Evolutionary conservation across 257 asterid species (phyloP).

Genomic region (Leptodermis oblonga): DNA sequence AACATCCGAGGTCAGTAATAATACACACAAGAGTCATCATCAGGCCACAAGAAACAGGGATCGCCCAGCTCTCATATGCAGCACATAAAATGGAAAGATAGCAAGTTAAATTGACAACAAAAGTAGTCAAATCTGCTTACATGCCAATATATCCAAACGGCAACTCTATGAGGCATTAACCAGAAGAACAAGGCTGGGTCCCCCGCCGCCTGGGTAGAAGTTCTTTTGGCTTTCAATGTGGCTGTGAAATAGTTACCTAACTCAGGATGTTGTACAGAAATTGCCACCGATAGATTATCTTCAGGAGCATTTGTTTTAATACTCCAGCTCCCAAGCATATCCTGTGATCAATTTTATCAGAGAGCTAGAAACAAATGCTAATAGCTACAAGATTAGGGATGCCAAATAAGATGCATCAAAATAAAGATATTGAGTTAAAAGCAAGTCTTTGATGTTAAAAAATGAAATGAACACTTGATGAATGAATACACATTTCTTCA

Average conservation of each 20-base stretch:
- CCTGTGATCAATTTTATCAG: constrained; percentile 40
- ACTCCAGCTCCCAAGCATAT: constrained; percentile 86
- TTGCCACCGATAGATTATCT: constrained; percentile 54
- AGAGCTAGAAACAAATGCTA: constrained; percentile 2
- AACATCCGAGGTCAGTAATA: neutral
- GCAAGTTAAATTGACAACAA: neutral
- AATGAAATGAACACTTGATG: neutral
- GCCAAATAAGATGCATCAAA: neutral
- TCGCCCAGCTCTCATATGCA: too few species aligned
- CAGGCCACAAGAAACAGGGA: neutral
- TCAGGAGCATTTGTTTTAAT: constrained; percentile 61
- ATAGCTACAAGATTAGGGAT: neutral
- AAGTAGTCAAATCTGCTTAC: constrained; percentile 33
- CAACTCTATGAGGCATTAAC: constrained; percentile 97
- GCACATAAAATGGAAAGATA: neutral
- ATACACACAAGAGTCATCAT: neutral
- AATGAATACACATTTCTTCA: neutral
- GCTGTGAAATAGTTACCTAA: constrained; percentile 93
- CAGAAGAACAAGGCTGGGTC: constrained; percentile 68
- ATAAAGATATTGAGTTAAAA: neutral
- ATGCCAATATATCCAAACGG: constrained; percentile 94
- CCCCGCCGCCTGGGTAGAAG: constrained; percentile 29
- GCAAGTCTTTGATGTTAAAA: neutral
- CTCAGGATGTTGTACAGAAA: constrained; percentile 77
- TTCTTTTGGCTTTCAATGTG: constrained; percentile 70